A percentile compares a stretch with the other conserved stretches of the same genome.
phyloP scores from a whole-genome alignment of 2,329 filamentous ascomycete species.

The Xylariaceae sp. region DNA sequence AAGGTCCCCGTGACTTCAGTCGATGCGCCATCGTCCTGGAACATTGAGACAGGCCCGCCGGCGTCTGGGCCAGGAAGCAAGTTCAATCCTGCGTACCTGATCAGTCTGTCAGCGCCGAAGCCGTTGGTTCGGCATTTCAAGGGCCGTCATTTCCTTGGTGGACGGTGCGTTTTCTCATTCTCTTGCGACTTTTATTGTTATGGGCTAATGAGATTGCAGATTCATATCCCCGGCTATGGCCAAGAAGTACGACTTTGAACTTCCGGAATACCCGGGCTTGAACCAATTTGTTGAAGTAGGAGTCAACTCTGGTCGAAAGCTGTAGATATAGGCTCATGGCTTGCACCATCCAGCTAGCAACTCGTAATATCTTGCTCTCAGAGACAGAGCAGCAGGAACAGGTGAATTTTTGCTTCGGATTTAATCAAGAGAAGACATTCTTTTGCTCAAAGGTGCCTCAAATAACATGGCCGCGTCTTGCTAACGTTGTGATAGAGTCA shows the following conservation, averaged over 20 bases:
- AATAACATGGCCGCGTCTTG: no score
- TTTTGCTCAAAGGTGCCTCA: no score
- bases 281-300: slow-evolving; percentile 83
- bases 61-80: slow-evolving; percentile 67
- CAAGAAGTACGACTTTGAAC: slow-evolving; percentile 77
- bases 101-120: slow-evolving; percentile 91
- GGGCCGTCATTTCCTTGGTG: slow-evolving; percentile 88
- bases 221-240: slow-evolving; percentile 76
- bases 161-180: slow-evolving; percentile 50
- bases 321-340: slow-evolving; percentile 40
- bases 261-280: slow-evolving; percentile 76
- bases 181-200: no score
- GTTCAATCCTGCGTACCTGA: slow-evolving; percentile 74
- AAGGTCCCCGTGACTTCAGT: slow-evolving; percentile 77
- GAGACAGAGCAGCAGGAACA: no score
- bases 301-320: slow-evolving; percentile 41
- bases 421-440: no score
- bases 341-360: no score
- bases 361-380: no score
- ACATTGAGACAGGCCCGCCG: slow-evolving; percentile 82
- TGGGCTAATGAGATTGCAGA: slow-evolving; percentile 38
- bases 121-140: slow-evolving; percentile 78
- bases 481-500: no score
- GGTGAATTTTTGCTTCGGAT: no score
- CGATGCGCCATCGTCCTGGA: slow-evolving; percentile 91